Conservation (phyloP, 179 eudicot genomes). For the Carnegiea gigantea region DNA sequence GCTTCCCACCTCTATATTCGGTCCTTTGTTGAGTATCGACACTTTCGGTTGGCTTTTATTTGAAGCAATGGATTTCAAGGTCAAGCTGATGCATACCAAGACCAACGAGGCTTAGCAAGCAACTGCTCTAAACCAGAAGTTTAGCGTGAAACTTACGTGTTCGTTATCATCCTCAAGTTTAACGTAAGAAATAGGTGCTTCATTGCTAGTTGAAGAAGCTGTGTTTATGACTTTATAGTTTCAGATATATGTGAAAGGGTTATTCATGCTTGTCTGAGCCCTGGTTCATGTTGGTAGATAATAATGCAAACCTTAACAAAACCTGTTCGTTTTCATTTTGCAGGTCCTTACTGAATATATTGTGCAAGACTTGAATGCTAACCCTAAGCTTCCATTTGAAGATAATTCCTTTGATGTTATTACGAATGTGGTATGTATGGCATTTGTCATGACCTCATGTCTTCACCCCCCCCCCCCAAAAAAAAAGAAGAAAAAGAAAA, state of each 20-base stretch:
- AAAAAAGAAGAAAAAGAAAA: no score
- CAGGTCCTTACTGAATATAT: slow-evolving; percentile 88
- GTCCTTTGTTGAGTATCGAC: neutral
- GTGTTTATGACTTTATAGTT: neutral
- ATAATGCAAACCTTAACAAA: neutral
- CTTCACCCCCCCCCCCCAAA: neutral
- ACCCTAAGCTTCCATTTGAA: slow-evolving; percentile 85
- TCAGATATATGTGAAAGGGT: neutral
- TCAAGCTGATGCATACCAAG: neutral
- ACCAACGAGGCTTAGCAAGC: neutral
- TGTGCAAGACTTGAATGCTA: slow-evolving; percentile 86
- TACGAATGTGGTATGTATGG: slow-evolving; percentile 83
- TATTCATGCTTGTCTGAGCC: slow-evolving; percentile 5
- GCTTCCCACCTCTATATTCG: neutral
- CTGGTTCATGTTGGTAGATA: slow-evolving; percentile 1
- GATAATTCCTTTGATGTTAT: slow-evolving; percentile 87
- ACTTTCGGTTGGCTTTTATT: neutral
- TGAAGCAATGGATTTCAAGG: neutral
- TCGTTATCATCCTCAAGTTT: neutral
- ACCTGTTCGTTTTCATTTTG: slow-evolving; percentile 18
- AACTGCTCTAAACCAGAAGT: neutral
- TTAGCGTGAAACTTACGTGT: neutral
- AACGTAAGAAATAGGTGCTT: neutral
- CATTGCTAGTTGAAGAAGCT: neutral
- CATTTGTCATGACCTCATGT: neutral